Conservation (phyloP, 225 moss, liverwort and hornwort genomes). For the Polytrichum formosum region DNA sequence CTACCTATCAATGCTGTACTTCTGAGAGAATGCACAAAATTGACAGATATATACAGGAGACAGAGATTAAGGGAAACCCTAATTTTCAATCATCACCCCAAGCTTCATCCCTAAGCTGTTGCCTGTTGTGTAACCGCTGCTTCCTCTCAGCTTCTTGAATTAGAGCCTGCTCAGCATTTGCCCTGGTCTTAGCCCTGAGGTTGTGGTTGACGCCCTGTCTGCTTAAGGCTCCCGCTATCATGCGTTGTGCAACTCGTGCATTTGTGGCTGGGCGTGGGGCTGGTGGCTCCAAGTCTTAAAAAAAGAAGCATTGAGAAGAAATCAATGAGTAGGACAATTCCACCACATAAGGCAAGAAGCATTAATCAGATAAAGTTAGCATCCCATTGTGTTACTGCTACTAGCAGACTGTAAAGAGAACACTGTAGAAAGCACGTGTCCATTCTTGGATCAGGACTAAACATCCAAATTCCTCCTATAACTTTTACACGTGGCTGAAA, state of each 20-base stretch:
- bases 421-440: too few species aligned
- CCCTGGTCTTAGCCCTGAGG: conserved; percentile 57
- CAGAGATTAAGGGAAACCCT: neutral
- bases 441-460: too few species aligned
- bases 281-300: conserved; percentile 72
- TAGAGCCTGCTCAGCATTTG: conserved; percentile 55
- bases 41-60: neutral
- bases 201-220: conserved; percentile 67
- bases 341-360: too few species aligned
- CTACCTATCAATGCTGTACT: too few species aligned
- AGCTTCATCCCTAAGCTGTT: conserved; percentile 87
- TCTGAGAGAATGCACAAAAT: neutral
- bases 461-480: too few species aligned
- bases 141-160: conserved; percentile 75
- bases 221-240: conserved; percentile 94
- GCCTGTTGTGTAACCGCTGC: conserved; percentile 68
- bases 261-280: conserved; percentile 74
- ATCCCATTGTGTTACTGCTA: too few species aligned
- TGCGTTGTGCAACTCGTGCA: conserved; percentile 88
- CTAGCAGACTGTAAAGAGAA: too few species aligned
- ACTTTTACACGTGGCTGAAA: too few species aligned
- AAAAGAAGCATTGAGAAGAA: neutral
- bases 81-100: conserved; percentile 75
- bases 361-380: too few species aligned
- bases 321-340: neutral